phyloP scores from a whole-genome alignment of 169 alveolate species.

The Plasmodium vinckei region DNA sequence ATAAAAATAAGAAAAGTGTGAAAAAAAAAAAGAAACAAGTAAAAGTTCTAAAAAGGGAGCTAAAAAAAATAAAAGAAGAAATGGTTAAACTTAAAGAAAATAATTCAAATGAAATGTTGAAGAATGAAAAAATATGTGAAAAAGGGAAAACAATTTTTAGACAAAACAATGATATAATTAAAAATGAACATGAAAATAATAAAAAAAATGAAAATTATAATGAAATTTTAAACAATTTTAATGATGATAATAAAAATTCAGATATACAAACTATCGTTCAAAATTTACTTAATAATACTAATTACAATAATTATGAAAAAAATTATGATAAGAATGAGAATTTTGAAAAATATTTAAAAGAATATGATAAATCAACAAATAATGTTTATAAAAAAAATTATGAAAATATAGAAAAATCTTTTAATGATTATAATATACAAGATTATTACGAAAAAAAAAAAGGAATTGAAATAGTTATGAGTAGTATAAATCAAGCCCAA shows the following conservation, averaged over 20 bases:
- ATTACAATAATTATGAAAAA: neutral
- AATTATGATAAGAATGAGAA: no score
- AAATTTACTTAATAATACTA: neutral
- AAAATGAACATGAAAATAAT: neutral
- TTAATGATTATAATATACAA: slow-evolving; percentile 18
- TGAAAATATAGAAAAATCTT: slow-evolving; percentile 2
- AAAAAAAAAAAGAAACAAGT: slow-evolving; percentile 40
- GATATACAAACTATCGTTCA: neutral
- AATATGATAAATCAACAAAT: neutral
- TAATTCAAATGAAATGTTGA: neutral
- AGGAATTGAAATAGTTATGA: slow-evolving; percentile 57
- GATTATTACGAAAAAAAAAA: slow-evolving; percentile 34
- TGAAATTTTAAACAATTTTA: neutral
- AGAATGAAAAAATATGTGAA: neutral
- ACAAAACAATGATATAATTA: neutral
- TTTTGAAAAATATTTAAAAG: neutral
- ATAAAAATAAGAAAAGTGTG: neutral
- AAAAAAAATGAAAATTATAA: neutral
- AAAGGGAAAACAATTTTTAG: neutral
- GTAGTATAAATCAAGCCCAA: slow-evolving; percentile 69
- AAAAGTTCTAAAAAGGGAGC: slow-evolving; percentile 47
- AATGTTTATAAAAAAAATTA: slow-evolving; percentile 1
- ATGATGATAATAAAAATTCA: neutral
- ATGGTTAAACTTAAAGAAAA: slow-evolving; percentile 58
- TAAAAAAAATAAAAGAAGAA: slow-evolving; percentile 68